These are phyloP conservation scores for Lachnellula occidentalis DNA, from an alignment of 2,329 filamentous ascomycete species.

Conservation along the genomic window DNA sequence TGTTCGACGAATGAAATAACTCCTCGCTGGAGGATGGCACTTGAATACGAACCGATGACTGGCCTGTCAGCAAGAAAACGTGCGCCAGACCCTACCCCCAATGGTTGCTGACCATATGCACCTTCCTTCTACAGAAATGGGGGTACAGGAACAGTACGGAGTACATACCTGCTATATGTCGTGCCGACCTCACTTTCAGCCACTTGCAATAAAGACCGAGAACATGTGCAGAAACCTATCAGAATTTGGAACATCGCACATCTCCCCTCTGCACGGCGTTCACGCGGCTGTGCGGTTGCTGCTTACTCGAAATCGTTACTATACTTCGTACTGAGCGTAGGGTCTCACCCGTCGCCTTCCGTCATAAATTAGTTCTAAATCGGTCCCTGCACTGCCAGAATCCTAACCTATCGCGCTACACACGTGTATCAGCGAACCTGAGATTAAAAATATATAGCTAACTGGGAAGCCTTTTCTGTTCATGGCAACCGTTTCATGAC, in stretches of 20 bases:
- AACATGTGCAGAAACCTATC: not conserved
- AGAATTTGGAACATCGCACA: not conserved
- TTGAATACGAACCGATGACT: too few species aligned
- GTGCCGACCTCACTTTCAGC: not conserved
- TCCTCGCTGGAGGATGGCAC: too few species aligned
- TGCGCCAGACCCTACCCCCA: not conserved
- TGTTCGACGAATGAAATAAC: too few species aligned
- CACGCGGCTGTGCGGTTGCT: not conserved
- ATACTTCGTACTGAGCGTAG: too few species aligned
- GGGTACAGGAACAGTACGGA: too few species aligned
- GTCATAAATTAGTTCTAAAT: too few species aligned
- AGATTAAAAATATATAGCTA: conserved; percentile 1
- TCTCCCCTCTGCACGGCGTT: too few species aligned
- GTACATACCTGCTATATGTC: too few species aligned
- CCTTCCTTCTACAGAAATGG: not conserved
- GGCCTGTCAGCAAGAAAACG: not conserved
- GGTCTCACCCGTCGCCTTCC: too few species aligned
- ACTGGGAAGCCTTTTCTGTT: not conserved
- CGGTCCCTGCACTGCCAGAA: not conserved
- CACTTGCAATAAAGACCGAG: not conserved
- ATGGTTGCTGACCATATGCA: not conserved
- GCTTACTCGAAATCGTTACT: too few species aligned
- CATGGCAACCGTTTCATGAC: not conserved
- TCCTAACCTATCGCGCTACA: conserved; percentile 7
- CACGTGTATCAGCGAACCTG: conserved; percentile 2